phyloP scores from a whole-genome alignment of 192 early-diverging fungal species.

The Helicostylum pulchrum region DNA sequence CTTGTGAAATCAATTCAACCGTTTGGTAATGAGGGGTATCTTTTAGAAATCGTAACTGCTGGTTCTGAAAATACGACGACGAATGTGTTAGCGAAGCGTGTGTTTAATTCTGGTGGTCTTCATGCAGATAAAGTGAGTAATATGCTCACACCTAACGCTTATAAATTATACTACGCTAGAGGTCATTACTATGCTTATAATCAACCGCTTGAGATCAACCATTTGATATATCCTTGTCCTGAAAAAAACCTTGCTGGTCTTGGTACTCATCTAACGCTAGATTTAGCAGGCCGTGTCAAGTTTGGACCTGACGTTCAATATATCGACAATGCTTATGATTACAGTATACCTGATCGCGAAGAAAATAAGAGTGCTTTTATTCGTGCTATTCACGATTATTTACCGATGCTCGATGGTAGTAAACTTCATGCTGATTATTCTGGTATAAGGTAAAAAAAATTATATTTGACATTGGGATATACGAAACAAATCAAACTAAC shows the following conservation, averaged over 20 bases:
- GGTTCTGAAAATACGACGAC: constrained; percentile 44
- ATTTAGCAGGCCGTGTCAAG: constrained; percentile 68
- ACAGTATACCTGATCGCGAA: constrained; percentile 40
- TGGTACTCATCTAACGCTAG: constrained; percentile 79
- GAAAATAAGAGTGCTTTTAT: constrained; percentile 44
- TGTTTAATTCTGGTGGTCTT: constrained; percentile 81
- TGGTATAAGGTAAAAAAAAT: constrained; percentile 63
- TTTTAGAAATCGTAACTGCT: constrained; percentile 47
- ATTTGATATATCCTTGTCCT: constrained; percentile 81
- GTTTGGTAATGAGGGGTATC: constrained; percentile 36
- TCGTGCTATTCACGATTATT: constrained; percentile 58
- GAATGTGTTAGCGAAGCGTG: constrained; percentile 47
- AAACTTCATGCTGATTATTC: constrained; percentile 70
- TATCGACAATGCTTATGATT: constrained; percentile 54
- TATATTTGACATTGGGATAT: no score
- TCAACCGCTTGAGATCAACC: constrained; percentile 38
- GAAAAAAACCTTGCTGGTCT: constrained; percentile 66
- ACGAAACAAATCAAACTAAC: not conserved
- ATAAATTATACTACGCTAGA: constrained; percentile 70
- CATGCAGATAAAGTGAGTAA: constrained; percentile 62
- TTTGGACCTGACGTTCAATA: constrained; percentile 81
- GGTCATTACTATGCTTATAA: constrained; percentile 75
- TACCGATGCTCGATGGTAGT: constrained; percentile 52
- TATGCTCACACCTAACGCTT: constrained; percentile 36
- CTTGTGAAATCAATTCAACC: constrained; percentile 44